phyloP scores from a whole-genome alignment of 1,284 basidiomycete genomes.

The Tremellales sp. region DNA sequence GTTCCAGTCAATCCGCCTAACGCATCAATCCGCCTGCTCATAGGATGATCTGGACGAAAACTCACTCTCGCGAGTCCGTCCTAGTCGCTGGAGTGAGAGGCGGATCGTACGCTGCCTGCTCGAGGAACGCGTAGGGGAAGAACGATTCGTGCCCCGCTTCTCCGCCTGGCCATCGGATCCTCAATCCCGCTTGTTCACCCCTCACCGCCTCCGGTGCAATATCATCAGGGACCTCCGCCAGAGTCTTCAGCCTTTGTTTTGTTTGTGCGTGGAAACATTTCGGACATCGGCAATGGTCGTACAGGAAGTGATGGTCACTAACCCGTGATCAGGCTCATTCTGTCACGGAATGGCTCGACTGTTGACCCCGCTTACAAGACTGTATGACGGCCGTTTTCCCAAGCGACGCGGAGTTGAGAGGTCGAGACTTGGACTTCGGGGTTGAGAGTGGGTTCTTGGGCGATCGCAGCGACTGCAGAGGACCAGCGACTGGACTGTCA shows the following conservation, averaged over 20 bases:
- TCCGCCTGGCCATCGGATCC: constrained; percentile 53
- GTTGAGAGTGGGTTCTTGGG: neutral
- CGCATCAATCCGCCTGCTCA: constrained; percentile 3
- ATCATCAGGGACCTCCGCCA: constrained; percentile 47
- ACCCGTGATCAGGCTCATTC: neutral
- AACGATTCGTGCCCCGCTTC: constrained; percentile 62
- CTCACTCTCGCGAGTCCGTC: neutral
- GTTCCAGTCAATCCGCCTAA: constrained; percentile 75
- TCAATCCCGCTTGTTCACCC: neutral
- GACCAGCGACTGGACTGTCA: too few relatives aligned
- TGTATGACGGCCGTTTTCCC: neutral
- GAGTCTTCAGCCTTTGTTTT: constrained; percentile 83
- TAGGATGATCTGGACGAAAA: constrained; percentile 4
- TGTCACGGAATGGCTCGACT: neutral
- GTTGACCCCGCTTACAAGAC: neutral
- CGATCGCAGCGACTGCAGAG: neutral
- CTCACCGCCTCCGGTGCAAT: neutral
- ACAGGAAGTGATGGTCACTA: constrained; percentile 69
- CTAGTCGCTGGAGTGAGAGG: constrained; percentile 18
- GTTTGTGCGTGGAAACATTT: constrained; percentile 84
- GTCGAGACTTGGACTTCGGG: neutral
- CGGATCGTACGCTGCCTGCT: constrained; percentile 32
- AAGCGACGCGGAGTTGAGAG: neutral
- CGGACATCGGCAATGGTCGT: constrained; percentile 85
- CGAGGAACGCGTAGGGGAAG: constrained; percentile 59